Evolutionary conservation across 768 basidiomycete genomes (phyloP), one percentile per base, ranked within the genome.

Genomic region (Pulveroboletus ravenelii): DNA sequence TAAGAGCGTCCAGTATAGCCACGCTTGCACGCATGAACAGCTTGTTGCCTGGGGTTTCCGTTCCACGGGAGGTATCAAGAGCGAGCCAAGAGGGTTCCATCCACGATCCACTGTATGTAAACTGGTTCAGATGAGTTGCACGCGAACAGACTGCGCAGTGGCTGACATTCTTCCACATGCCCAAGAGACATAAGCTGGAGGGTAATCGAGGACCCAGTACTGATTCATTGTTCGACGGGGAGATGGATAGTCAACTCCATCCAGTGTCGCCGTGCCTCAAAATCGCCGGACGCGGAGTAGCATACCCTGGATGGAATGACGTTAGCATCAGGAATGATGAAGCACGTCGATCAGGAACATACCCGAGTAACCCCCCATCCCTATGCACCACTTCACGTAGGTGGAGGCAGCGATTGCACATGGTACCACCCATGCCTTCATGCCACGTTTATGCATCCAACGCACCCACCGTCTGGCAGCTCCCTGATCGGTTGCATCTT

Each of bases 131-230:
- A 45, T 61, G 39, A 35, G 48, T 41, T 41, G 47, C 47, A 47
- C 4, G 29, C 25, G 6, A 37, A 14, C 45, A 29, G 13, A 17
- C 10, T 36, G 53, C 62, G 67, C 29, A 66, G 62, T 7, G 63
- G 55, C 87, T 55, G 56, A 91, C 90, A 89, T 65, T 41, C 77
- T 65, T 7, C 90, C 90, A 63, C 85, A 92, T 43, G 89, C 30
- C 86, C 87, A 94, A 14, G 89, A 92, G 29, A 84, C 74, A 61
- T 94, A 95, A 3, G 91, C 94, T 3, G 93, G 93, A 4, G 93
- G 93, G 70, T 97, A 97, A 68, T 97, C 94, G 45, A 97, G 75
- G 0, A 91, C 91, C 94, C 94, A 97, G 62, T 95, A 95, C 32
- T 80, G 82, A 67, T 97, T 94, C 94, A 97, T 54, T 85, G 70